Conservation (phyloP, 1,284 basidiomycete genomes). For the Leccinum fallax region DNA sequence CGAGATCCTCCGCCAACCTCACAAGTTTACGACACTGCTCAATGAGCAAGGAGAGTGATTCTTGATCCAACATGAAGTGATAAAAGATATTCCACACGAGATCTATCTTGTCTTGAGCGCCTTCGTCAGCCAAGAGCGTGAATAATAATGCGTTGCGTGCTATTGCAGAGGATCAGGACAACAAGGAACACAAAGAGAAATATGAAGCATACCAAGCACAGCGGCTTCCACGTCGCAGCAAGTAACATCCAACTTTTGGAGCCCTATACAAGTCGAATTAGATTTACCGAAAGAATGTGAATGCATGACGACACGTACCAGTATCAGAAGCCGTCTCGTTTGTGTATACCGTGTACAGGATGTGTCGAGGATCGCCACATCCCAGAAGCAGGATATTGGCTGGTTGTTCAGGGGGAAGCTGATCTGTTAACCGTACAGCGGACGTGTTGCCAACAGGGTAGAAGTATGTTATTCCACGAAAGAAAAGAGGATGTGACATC, state of each 20-base stretch:
- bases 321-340: slow-evolving; percentile 4
- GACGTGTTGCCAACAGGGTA: slow-evolving; percentile 62
- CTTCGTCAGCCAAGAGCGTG: slow-evolving; percentile 39
- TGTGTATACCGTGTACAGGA: slow-evolving; percentile 50
- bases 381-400: slow-evolving; percentile 54
- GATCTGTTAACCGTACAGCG: slow-evolving; percentile 49
- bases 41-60: slow-evolving; percentile 40
- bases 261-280: slow-evolving; percentile 38
- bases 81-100: slow-evolving; percentile 58
- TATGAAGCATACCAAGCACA: slow-evolving; percentile 46
- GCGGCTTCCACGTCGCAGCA: slow-evolving; percentile 63
- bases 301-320: neutral
- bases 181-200: neutral
- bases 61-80: slow-evolving; percentile 52
- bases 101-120: slow-evolving; percentile 16
- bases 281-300: neutral
- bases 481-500: slow-evolving; percentile 42
- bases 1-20: slow-evolving; percentile 36
- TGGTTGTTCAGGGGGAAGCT: slow-evolving; percentile 47
- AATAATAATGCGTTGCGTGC: slow-evolving; percentile 45
- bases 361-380: slow-evolving; percentile 59
- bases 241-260: slow-evolving; percentile 50
- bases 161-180: slow-evolving; percentile 11
- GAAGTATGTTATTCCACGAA: slow-evolving; percentile 42
- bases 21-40: slow-evolving; percentile 49